Percentiles rank a stretch among this genome's conserved stretches.
phyloP scores from a whole-genome alignment of 2,329 filamentous ascomycete species.

The Neopestalotiopsis rosae region DNA sequence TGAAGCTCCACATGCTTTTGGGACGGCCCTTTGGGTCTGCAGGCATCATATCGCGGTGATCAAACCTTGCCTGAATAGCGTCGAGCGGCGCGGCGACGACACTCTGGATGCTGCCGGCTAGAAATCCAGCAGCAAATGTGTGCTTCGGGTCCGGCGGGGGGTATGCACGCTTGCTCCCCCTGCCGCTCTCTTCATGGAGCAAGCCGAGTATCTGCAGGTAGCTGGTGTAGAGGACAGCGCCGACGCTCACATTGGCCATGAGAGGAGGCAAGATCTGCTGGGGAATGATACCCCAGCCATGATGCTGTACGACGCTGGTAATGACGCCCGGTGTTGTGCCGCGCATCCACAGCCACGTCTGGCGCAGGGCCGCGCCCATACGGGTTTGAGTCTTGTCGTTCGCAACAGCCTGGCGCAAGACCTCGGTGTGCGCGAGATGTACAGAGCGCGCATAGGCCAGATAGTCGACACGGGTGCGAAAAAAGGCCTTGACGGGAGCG shows the following conservation, averaged over 20 bases:
- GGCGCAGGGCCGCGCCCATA: slow-evolving; percentile 39
- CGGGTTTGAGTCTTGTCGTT: slow-evolving; percentile 40
- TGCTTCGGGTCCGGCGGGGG: slow-evolving; percentile 68
- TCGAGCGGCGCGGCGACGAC: slow-evolving; percentile 76
- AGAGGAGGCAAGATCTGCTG: slow-evolving; percentile 80
- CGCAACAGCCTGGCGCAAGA: slow-evolving; percentile 42
- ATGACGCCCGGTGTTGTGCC: slow-evolving; percentile 74
- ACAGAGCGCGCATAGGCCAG: slow-evolving; percentile 62
- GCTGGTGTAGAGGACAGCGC: slow-evolving; percentile 75
- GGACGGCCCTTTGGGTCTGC: slow-evolving; percentile 46
- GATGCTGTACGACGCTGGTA: slow-evolving; percentile 67
- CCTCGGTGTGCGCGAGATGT: slow-evolving; percentile 51
- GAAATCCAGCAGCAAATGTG: slow-evolving; percentile 72
- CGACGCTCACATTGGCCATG: slow-evolving; percentile 75
- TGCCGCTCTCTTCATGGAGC: slow-evolving; percentile 69
- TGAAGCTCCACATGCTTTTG: slow-evolving; percentile 76
- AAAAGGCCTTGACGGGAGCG: slow-evolving; percentile 90
- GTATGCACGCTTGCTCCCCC: slow-evolving; percentile 66
- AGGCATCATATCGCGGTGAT: slow-evolving; percentile 56
- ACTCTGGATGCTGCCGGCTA: slow-evolving; percentile 73
- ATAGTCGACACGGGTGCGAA: slow-evolving; percentile 88
- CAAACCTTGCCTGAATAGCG: slow-evolving; percentile 76
- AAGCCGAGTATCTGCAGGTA: slow-evolving; percentile 73
- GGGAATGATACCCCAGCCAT: slow-evolving; percentile 77
- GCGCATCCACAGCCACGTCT: slow-evolving; percentile 56